Evolutionary conservation across 83 land plant species (phyloP), one percentile per base, ranked within the genome.

Genomic region (Isoetes engelmannii): DNA sequence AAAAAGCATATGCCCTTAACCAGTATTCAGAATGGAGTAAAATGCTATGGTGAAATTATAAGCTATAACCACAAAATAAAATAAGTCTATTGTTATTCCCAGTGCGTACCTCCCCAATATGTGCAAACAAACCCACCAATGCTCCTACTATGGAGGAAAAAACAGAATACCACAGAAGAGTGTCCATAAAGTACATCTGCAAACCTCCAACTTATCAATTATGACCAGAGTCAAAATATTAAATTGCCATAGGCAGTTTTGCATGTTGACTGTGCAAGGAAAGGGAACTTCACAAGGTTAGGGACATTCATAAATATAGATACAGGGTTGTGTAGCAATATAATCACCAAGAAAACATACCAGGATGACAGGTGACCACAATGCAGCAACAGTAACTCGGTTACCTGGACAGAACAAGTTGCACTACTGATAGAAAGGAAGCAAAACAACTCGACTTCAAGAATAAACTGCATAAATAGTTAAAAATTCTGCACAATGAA

Each of bases 121-220:
- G 97, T n/a, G 78, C 64, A 67, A 88, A 82, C 20, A 91, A 77
- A 18, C 97, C 97, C 15, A 88, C 84, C 12, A 72, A 73, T 10
- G 88, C 92, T 15, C 97, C 97, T 45, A 79, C 81, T 5, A 82
- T 7, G 0, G 97, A 79, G 17, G 97, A 86, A 45, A 83, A 81
- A 12, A 91, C 85, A 3, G 93, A 72, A 45, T 91, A 91, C 92
- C 97, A 91, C 20, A 91, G 86, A 65, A 82, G 85, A 13, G 86
- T 65, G 68, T 91, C 97, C 97, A 91, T 88, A 44, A 91, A 70
- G 69, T 91, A 91, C 3, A 88, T 70, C 78, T 75, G 75, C 44
- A 62, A 48, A 61, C 47, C 0, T 8, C 63, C 12, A 51, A 51
- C 12, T 51, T 51, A n/a, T 51, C 54, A 66, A 20, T 12, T 8